Percentiles rank a stretch among this genome's conserved stretches.
These are phyloP conservation scores for Coemansia sp. DNA, from an alignment of 192 early-diverging fungal genomes.

Conservation along the genomic window DNA sequence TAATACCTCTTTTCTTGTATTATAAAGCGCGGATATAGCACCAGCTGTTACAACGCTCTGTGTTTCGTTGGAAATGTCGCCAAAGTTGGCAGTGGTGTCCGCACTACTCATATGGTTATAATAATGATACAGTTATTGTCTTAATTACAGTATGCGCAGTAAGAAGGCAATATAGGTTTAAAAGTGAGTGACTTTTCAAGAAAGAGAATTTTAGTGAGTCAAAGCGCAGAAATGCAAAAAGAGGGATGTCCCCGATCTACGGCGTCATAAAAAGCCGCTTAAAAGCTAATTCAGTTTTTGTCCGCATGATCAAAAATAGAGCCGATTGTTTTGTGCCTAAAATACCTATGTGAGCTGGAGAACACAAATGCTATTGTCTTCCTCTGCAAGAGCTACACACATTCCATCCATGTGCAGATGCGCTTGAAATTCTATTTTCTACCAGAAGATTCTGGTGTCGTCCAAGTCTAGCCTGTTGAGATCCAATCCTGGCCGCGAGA, in stretches of 20 bases:
- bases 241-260: not conserved
- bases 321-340: too few species aligned
- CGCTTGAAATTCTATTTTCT: not conserved
- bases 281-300: not conserved
- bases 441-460: conserved; percentile 15
- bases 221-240: not conserved
- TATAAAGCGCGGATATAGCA: not conserved
- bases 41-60: not conserved
- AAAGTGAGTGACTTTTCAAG: not conserved
- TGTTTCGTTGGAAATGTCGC: not conserved
- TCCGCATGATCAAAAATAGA: not conserved
- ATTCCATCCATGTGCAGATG: not conserved
- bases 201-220: not conserved
- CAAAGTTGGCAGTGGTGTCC: not conserved
- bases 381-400: not conserved
- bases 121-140: not conserved
- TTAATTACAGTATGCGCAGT: too few species aligned
- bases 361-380: not conserved
- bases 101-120: not conserved
- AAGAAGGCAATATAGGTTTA: not conserved
- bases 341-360: too few species aligned
- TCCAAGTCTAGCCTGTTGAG: conserved; percentile 28
- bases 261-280: not conserved
- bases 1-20: conserved; percentile 21
- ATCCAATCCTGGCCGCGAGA: conserved; percentile 37